A percentile compares a stretch with the other conserved stretches of the same genome.
phyloP scores from a whole-genome alignment of 163 green algal species.

The Scenedesmus sp. region DNA sequence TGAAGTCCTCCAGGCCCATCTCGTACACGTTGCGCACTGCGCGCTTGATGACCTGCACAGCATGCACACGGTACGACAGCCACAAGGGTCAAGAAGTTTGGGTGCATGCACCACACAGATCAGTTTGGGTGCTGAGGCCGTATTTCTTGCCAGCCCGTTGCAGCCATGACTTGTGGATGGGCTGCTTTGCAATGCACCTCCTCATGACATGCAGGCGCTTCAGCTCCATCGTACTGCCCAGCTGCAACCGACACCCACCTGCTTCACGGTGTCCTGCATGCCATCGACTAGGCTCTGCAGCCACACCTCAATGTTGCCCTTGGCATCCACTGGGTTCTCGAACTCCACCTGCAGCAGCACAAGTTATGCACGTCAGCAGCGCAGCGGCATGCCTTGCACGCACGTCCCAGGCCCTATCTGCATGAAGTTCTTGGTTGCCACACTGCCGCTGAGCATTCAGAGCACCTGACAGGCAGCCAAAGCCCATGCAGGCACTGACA shows the following conservation, averaged over 20 bases:
- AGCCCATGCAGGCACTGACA: background rate
- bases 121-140: background rate
- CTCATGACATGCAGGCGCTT: no score
- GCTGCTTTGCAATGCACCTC: background rate
- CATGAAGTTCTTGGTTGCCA: background rate
- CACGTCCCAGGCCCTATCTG: background rate
- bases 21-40: conserved; percentile 85
- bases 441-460: background rate
- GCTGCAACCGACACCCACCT: background rate
- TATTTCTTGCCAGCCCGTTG: background rate
- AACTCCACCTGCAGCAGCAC: conserved; percentile 69
- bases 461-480: background rate
- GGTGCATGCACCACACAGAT: background rate
- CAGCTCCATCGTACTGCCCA: no score
- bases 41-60: conserved; percentile 84
- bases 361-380: background rate
- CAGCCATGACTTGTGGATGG: background rate
- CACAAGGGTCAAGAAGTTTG: background rate
- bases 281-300: conserved; percentile 92
- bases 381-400: background rate
- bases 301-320: conserved; percentile 95
- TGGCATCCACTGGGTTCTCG: conserved; percentile 84
- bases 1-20: conserved; percentile 88
- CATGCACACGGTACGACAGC: background rate
- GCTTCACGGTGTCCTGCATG: conserved; percentile 92